phyloP scores from a whole-genome alignment of 768 basidiomycete genomes.

The Zangia roseola region DNA sequence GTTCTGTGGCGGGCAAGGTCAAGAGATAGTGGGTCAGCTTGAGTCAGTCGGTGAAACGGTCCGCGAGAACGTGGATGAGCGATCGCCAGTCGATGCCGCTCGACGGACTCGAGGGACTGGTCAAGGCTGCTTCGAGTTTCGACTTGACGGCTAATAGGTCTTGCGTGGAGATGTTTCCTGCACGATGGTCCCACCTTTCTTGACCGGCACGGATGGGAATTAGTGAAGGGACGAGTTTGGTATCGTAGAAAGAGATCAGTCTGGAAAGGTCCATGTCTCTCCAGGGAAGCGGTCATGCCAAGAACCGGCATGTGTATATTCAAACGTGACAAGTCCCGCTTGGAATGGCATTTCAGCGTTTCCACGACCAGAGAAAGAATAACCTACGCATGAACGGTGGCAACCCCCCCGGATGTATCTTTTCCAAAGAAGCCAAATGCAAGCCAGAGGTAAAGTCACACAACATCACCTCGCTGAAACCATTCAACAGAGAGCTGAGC shows the following conservation, averaged over 20 bases:
- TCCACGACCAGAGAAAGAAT: background rate
- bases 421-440: conserved; percentile 19
- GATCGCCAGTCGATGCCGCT: conserved; percentile 36
- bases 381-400: background rate
- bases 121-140: conserved; percentile 4
- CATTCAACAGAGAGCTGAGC: background rate
- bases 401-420: background rate
- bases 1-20: conserved; percentile 1
- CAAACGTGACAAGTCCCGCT: too few species aligned
- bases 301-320: background rate
- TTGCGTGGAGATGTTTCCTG: conserved; percentile 19
- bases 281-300: conserved; percentile 37
- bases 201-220: conserved; percentile 18
- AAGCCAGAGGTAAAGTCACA: conserved; percentile 31
- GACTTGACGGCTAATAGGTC: conserved; percentile 17
- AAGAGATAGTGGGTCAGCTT: conserved; percentile 22
- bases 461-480: conserved; percentile 35
- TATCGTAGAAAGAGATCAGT: conserved; percentile 39
- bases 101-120: conserved; percentile 12
- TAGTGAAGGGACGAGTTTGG: conserved; percentile 31
- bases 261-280: conserved; percentile 35
- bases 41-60: conserved; percentile 29
- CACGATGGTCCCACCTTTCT: conserved; percentile 38
- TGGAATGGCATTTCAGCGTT: too few species aligned
- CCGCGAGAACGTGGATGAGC: conserved; percentile 8